A percentile compares a stretch with the other conserved stretches of the same genome.
Conservation (phyloP, 768 basidiomycete genomes). For the Lactarius trivialis region DNA sequence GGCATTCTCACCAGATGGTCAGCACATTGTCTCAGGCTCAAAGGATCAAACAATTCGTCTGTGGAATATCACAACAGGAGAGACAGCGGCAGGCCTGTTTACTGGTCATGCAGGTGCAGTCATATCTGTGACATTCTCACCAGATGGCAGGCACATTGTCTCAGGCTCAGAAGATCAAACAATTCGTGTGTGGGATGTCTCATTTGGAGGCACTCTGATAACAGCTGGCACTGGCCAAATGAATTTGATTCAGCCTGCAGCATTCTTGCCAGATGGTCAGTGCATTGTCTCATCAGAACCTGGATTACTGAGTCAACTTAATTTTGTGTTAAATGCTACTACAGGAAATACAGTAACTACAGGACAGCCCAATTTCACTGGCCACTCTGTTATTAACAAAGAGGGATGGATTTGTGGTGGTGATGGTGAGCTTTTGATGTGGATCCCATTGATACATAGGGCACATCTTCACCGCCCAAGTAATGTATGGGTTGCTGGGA, state of each 20-base stretch:
- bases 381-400: neutral
- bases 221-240: no score
- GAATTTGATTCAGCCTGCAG: neutral
- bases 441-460: neutral
- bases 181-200: neutral
- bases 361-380: neutral
- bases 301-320: no score
- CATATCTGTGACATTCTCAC: neutral
- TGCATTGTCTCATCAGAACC: neutral
- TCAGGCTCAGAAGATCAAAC: no score
- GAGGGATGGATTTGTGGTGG: neutral
- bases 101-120: neutral
- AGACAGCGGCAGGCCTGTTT: neutral
- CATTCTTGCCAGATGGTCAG: no score
- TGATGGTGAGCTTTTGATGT: neutral
- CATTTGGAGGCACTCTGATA: slow-evolving; percentile 7
- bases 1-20: neutral
- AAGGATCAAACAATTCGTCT: no score
- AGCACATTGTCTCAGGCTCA: slow-evolving; percentile 29
- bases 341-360: neutral
- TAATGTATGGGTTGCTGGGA: neutral
- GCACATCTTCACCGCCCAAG: neutral
- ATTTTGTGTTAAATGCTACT: neutral
- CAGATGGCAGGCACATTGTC: no score
- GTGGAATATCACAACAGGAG: no score